These are phyloP conservation scores for Neurospora africana DNA, from an alignment of 495 filamentous ascomycete species.

Conservation along the genomic window DNA sequence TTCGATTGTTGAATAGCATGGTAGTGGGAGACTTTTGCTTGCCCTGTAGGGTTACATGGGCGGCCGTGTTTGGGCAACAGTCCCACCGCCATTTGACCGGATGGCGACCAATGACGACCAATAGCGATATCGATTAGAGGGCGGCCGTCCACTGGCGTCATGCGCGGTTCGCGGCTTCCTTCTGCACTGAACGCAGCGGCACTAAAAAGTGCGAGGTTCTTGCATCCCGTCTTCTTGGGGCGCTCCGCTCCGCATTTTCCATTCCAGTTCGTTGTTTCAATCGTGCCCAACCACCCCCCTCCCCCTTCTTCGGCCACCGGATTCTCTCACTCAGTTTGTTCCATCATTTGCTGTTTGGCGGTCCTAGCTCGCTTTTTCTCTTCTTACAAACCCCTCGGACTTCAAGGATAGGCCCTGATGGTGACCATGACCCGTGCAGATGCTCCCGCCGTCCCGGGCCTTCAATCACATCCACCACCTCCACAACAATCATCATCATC, in stretches of 20 bases:
- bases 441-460: slow-evolving; percentile 11
- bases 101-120: neutral
- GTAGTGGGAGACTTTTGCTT: neutral
- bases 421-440: slow-evolving; percentile 22
- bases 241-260: neutral
- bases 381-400: neutral
- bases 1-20: neutral
- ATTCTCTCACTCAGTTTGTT: neutral
- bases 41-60: neutral
- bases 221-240: neutral
- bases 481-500: neutral
- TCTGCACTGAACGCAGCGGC: neutral
- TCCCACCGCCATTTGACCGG: neutral
- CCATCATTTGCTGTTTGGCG: neutral
- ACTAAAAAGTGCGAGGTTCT: neutral
- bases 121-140: neutral
- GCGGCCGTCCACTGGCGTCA: neutral
- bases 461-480: slow-evolving; percentile 3
- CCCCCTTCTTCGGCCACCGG: neutral
- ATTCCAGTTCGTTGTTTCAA: neutral
- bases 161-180: neutral
- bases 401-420: neutral
- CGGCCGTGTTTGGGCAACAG: neutral
- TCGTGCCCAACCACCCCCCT: neutral
- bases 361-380: neutral